Conservation (phyloP, 352 stramenopile species). For the Phytophthora vignae region DNA sequence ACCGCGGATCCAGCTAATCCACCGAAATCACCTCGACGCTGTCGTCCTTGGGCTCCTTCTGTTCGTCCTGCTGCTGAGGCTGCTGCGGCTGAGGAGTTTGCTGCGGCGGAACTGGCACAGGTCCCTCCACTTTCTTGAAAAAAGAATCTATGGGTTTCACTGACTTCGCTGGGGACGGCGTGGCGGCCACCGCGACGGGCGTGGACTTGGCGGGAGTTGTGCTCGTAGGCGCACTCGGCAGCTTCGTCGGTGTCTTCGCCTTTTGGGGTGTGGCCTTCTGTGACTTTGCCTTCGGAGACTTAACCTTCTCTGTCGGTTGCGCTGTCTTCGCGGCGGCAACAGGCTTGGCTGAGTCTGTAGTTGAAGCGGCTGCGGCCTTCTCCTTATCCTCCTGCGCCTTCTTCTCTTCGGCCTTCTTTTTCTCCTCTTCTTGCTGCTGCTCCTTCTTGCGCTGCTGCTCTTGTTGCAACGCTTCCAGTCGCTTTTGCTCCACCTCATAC, state of each 20-base stretch:
- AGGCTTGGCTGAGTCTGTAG: background rate
- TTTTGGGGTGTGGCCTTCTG: constrained; percentile 11
- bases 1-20: constrained; percentile 34
- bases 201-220: background rate
- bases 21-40: constrained; percentile 36
- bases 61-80: constrained; percentile 4
- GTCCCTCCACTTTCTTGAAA: constrained; percentile 36
- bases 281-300: background rate
- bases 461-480: constrained; percentile 28
- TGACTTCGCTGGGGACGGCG: constrained; percentile 28
- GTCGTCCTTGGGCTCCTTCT: constrained; percentile 18
- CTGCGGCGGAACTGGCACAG: constrained; percentile 5
- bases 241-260: constrained; percentile 18
- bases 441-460: constrained; percentile 43
- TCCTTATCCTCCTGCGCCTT: constrained; percentile 10
- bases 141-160: constrained; percentile 39
- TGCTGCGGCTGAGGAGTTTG: background rate
- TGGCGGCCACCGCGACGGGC: constrained; percentile 11
- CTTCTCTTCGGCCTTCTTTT: constrained; percentile 30
- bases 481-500: constrained; percentile 51
- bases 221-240: constrained; percentile 1
- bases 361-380: background rate
- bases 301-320: constrained; percentile 1
- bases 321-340: background rate
- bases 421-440: constrained; percentile 33